Evolutionary conservation across 352 stramenopile species (phyloP), one percentile per base, ranked within the genome.

Genomic region (Phytopythium boreale): DNA sequence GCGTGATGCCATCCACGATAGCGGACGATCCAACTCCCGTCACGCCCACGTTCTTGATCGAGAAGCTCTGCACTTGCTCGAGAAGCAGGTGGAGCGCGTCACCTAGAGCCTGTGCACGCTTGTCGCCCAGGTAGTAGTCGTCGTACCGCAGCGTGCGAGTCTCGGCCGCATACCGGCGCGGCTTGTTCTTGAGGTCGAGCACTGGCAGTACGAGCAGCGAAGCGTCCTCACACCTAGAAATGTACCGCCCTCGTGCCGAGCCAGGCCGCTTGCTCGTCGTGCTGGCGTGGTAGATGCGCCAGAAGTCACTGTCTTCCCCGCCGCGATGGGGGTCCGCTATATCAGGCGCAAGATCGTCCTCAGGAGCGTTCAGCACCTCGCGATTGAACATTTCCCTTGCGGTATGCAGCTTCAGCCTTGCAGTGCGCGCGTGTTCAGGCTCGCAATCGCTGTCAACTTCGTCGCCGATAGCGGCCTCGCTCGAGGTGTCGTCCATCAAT

Each of bases 71-170:
- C n/a, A 92, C 70, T 8, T 72, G 64, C 2, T 89, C 69, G 11
- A 81, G 76, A 15, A 92, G 63, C 0, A 90, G 59, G 34, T 87
- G 72, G 12, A 92, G 68, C 8, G 84, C 79, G 29, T 82, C 67
- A 1, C 84, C 84, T 31, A 92, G 70, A 0, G 84, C 81, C 34
- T 89, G 76, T 1, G 84, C 81, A 1, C 81, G 77, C 49, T 85
- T 75, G 59, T 90, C 81, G 10, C 84, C 81, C 56, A 92, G 85
- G 64, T 86, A 92, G 61, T 90, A 92, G 61, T 92, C 90, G 66
- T 86, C 77, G 46, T 84, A 92, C 0, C 72, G 64, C 15, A 92
- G 73, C 8, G 71, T 56, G 39, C 82, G 79, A 0, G 61, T 72
- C 20, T 61, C 60, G 29, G 46, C 53, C 31, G 90, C 76, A 39